Evolutionary conservation across 2,329 filamentous ascomycete species (phyloP).

Genomic region (Nakataea oryzae): DNA sequence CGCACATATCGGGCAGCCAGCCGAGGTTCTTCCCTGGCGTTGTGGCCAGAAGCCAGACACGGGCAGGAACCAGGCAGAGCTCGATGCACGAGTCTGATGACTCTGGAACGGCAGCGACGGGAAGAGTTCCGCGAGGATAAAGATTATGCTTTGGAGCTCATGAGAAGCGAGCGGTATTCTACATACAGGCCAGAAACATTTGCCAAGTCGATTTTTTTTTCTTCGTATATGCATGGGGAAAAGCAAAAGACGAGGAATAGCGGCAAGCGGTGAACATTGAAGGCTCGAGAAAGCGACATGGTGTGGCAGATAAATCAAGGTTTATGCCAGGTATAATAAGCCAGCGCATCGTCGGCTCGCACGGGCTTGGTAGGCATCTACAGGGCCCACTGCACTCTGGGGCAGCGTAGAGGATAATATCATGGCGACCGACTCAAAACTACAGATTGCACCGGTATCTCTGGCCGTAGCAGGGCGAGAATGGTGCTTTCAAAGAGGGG

Average conservation of each 20-base stretch:
- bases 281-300: no score
- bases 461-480: not conserved
- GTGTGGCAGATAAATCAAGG: no score
- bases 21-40: slow-evolving; percentile 65
- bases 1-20: slow-evolving; percentile 47
- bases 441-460: no score
- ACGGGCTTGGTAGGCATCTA: no score
- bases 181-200: not conserved
- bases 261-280: no score
- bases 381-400: no score
- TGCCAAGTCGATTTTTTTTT: not conserved
- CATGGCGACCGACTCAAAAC: no score
- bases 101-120: not conserved
- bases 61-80: slow-evolving; percentile 27
- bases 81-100: slow-evolving; percentile 27
- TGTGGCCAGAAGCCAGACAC: slow-evolving; percentile 40
- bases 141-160: not conserved
- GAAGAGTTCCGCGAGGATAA: not conserved
- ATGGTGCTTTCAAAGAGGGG: not conserved
- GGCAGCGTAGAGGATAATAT: no score
- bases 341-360: no score
- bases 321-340: no score
- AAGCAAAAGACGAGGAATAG: no score
- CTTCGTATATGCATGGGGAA: not conserved
- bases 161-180: not conserved